These are phyloP conservation scores for Cyberlindnera maclurae DNA, from an alignment of 805 yeast genomes.

Conservation along the genomic window DNA sequence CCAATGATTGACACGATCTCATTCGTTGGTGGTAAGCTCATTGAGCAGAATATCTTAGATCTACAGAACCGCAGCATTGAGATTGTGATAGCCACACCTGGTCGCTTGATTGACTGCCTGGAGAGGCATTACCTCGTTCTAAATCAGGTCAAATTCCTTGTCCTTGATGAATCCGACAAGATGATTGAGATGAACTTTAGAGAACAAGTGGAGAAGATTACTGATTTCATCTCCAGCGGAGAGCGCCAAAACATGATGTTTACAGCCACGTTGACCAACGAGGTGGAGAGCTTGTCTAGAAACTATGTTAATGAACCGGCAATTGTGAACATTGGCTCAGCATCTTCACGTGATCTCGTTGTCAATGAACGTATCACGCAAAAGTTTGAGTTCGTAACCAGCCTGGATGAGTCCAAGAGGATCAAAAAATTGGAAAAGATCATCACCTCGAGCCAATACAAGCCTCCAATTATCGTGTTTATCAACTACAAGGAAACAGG, in stretches of 20 bases:
- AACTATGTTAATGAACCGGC: conserved; percentile 58
- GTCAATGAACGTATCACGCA: conserved; percentile 58
- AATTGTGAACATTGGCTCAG: conserved; percentile 58
- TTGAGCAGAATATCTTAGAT: conserved; percentile 61
- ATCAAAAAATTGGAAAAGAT: conserved; percentile 36
- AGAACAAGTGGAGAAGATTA: conserved; percentile 59
- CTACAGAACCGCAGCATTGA: conserved; percentile 31
- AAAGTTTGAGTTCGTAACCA: conserved; percentile 43
- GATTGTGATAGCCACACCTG: conserved; percentile 90
- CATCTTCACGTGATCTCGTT: conserved; percentile 27
- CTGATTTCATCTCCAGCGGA: conserved; percentile 42
- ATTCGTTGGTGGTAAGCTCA: conserved; percentile 85
- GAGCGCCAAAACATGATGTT: conserved; percentile 76
- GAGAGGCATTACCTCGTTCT: conserved; percentile 59
- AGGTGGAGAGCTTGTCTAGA: conserved; percentile 60
- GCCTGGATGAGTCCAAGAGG: conserved; percentile 38
- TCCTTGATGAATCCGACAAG: conserved; percentile 91
- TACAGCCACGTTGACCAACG: conserved; percentile 85
- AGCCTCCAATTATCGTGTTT: conserved; percentile 69
- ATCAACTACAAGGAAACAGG: conserved; percentile 72
- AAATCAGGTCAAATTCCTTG: conserved; percentile 55
- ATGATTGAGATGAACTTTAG: conserved; percentile 96
- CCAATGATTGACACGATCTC: conserved; percentile 46
- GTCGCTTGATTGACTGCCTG: conserved; percentile 75
- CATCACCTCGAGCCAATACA: conserved; percentile 24